Conservation (phyloP, 805 yeast genomes). For the Zygosaccharomyces rouxii region DNA sequence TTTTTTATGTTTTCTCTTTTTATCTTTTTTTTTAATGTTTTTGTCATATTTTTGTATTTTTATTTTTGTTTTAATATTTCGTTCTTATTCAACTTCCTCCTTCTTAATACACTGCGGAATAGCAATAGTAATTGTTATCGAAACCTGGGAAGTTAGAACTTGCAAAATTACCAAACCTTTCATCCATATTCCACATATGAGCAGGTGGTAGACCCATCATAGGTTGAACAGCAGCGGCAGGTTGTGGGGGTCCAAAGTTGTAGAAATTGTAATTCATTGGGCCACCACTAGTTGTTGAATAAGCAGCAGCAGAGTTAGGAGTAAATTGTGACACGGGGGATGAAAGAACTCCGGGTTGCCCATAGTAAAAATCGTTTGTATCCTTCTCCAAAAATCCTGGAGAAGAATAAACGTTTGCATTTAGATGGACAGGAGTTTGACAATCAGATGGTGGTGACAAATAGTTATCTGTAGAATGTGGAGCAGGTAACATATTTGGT, state of each 20-base stretch:
- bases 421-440: slow-evolving; percentile 22
- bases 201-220: slow-evolving; percentile 2
- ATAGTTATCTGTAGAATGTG: slow-evolving; percentile 15
- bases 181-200: slow-evolving; percentile 12
- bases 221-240: slow-evolving; percentile 1
- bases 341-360: slow-evolving; percentile 13
- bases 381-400: slow-evolving; percentile 24
- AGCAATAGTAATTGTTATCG: slow-evolving; percentile 13
- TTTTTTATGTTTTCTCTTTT: not conserved
- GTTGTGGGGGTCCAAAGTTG: slow-evolving; percentile 17
- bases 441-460: slow-evolving; percentile 23
- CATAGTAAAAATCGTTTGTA: slow-evolving; percentile 17
- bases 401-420: slow-evolving; percentile 20
- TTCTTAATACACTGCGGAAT: slow-evolving; percentile 14
- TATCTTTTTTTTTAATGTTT: not conserved
- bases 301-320: slow-evolving; percentile 12
- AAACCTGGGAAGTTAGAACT: slow-evolving; percentile 8
- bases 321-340: slow-evolving; percentile 15
- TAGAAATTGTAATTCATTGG: slow-evolving; percentile 22
- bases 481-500: slow-evolving; percentile 15
- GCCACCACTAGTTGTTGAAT: slow-evolving; percentile 12
- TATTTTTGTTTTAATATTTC: not conserved
- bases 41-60: slow-evolving; percentile 1
- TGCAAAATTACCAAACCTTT: slow-evolving; percentile 8
- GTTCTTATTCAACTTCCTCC: slow-evolving; percentile 1